phyloP scores from a whole-genome alignment of 345 rosid genomes.

The Nasturtium officinale region DNA sequence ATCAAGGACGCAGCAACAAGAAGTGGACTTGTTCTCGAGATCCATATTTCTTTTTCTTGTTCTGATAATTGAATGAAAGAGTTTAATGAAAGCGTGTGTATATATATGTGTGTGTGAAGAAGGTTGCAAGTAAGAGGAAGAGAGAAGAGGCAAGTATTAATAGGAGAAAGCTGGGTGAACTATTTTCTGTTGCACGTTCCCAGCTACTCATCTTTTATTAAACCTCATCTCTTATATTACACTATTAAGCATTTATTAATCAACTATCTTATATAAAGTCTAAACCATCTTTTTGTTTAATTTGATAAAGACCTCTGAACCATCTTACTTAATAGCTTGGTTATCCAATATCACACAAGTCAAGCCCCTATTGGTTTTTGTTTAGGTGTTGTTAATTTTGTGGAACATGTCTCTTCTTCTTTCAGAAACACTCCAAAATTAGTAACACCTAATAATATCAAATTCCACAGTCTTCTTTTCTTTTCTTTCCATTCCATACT shows the following conservation, averaged over 20 bases:
- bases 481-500: too few species aligned
- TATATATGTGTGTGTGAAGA: slow-evolving; percentile 13
- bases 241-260: background rate
- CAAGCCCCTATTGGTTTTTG: slow-evolving; percentile 29
- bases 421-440: slow-evolving; percentile 20
- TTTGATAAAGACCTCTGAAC: background rate
- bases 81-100: slow-evolving; percentile 26
- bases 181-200: slow-evolving; percentile 60
- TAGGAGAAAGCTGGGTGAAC: slow-evolving; percentile 79
- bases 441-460: slow-evolving; percentile 25
- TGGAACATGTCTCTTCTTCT: slow-evolving; percentile 22
- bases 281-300: too few species aligned
- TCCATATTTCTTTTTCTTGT: slow-evolving; percentile 33
- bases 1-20: slow-evolving; percentile 75
- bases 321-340: slow-evolving; percentile 31
- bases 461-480: background rate
- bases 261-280: background rate
- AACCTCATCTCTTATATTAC: slow-evolving; percentile 22
- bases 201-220: slow-evolving; percentile 55
- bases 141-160: slow-evolving; percentile 33
- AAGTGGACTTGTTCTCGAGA: slow-evolving; percentile 44
- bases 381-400: slow-evolving; percentile 27
- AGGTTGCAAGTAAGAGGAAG: slow-evolving; percentile 12
- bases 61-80: background rate
- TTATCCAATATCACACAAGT: slow-evolving; percentile 41